Base-by-base conservation (phyloP, 148 eudicot species). In the Oxyria digyna region DNA sequence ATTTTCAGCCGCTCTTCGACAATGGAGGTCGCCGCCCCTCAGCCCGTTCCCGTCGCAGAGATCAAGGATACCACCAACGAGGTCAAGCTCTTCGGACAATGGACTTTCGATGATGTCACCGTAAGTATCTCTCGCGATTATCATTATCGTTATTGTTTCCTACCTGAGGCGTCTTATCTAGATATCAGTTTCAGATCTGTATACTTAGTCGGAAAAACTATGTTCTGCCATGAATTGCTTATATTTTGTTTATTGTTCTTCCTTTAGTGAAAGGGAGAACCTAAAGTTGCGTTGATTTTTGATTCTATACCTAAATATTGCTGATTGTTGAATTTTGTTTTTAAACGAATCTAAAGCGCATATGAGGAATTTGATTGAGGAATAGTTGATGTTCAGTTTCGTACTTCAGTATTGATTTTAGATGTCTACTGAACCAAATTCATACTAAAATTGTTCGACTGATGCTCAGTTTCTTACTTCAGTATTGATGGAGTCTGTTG, bases 31-130 rank as follows among this genome's bases (percentile, higher is more conserved):
- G 62, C 62, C 62, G 32, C 23, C 0, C 62, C 31, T 14, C 15
- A 24, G 11, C 62, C 62, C 6, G 11, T 24, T 54, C 62, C 24
- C 4, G 62, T 24, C 31, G 62, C 13, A 23, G 65, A 59, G n/a
- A 33, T 14, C 65, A 59, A 59, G 37, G 65, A 59, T 13, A 59
- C 5, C 38, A 27, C 65, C 8, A 8, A 20, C 7, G 69, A 66
- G 46, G 69, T 66, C 6, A 38, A 38, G 69, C 69, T 66, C 43
- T 66, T 66, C 69, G 69, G 69, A 14, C 38, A 18, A 0, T 66
- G 69, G 69, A 7, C 69, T 12, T 38, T 18, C 15, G 69, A 66
- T 8, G 46, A 38, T 8, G 46, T 38, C 45, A 23, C 69, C 37
- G 69, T 66, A 6, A 66, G 69, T 66, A 18, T 63, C 14, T 41